Conservation (phyloP, 345 rosid genomes). For the Aethionema arabicum region DNA sequence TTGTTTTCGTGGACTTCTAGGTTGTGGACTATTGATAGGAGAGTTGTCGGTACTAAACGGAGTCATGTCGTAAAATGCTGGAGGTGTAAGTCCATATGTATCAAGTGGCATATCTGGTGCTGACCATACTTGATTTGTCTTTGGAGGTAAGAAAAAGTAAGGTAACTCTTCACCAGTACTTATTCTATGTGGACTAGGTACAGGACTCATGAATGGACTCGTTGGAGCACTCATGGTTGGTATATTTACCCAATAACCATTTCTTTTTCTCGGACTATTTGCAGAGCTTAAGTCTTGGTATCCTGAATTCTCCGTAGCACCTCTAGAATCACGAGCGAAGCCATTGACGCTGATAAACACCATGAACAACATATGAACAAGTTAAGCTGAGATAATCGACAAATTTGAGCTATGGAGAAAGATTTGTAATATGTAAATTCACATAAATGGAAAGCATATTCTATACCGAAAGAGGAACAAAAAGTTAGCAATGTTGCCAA, state of each 20-base stretch:
- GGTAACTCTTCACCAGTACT: conserved; percentile 44
- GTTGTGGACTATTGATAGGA: conserved; percentile 70
- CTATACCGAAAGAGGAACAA: not conserved
- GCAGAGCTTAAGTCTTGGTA: conserved; percentile 34
- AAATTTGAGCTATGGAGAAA: not conserved
- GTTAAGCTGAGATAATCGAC: not conserved
- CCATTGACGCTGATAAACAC: conserved; percentile 40
- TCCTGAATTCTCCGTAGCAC: conserved; percentile 39
- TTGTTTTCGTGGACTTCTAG: conserved; percentile 49
- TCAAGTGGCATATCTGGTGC: conserved; percentile 74
- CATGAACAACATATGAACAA: not conserved
- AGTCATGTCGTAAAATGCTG: conserved; percentile 49
- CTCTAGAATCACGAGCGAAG: conserved; percentile 37
- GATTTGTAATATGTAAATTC: too few relatives aligned
- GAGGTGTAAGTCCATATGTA: conserved; percentile 54
- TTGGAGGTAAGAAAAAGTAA: conserved; percentile 41
- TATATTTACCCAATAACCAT: conserved; percentile 45
- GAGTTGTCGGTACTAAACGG: conserved; percentile 61
- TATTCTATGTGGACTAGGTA: conserved; percentile 53
- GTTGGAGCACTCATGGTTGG: conserved; percentile 68
- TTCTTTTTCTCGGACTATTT: conserved; percentile 37
- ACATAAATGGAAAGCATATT: too few relatives aligned
- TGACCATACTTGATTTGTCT: conserved; percentile 70
- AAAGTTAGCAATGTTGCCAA: not conserved
- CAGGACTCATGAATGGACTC: conserved; percentile 62